phyloP scores from a whole-genome alignment of 805 yeast species.

The Metschnikowia arizonensis region DNA sequence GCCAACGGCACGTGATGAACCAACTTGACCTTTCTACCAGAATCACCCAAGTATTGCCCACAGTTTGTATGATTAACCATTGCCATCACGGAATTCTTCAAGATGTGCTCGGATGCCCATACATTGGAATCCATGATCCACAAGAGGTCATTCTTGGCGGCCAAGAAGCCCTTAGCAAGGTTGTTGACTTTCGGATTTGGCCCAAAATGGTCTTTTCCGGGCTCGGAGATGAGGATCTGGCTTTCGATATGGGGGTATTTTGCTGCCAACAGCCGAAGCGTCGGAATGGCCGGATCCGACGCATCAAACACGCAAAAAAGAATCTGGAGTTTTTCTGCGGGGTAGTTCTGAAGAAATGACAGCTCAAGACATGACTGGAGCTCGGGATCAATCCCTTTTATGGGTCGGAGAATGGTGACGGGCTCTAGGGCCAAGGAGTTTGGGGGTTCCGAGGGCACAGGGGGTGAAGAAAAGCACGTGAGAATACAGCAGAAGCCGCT shows the following conservation, averaged over 20 bases:
- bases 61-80: conserved; percentile 48
- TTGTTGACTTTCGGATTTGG: conserved; percentile 90
- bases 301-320: conserved; percentile 69
- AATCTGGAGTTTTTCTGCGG: conserved; percentile 56
- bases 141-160: conserved; percentile 65
- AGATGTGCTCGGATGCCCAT: conserved; percentile 64
- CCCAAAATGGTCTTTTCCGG: conserved; percentile 56
- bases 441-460: conserved; percentile 13
- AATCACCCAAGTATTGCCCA: conserved; percentile 32
- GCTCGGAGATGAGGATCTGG: conserved; percentile 44
- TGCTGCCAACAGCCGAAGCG: conserved; percentile 46
- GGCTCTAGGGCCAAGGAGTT: conserved; percentile 24
- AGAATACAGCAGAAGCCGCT: conserved; percentile 39
- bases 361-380: conserved; percentile 63
- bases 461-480: conserved; percentile 25
- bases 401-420: conserved; percentile 76
- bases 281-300: conserved; percentile 60
- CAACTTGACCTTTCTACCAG: conserved; percentile 47
- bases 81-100: conserved; percentile 59
- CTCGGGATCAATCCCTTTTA: conserved; percentile 81
- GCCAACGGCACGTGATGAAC: conserved; percentile 84
- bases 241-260: conserved; percentile 58
- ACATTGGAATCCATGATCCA: conserved; percentile 89
- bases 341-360: conserved; percentile 66
- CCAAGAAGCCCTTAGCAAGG: conserved; percentile 70